Percentiles rank a stretch among this genome's conserved stretches.
Evolutionary conservation across 345 rosid species (phyloP).

Genomic region (Raphanus sativus): DNA sequence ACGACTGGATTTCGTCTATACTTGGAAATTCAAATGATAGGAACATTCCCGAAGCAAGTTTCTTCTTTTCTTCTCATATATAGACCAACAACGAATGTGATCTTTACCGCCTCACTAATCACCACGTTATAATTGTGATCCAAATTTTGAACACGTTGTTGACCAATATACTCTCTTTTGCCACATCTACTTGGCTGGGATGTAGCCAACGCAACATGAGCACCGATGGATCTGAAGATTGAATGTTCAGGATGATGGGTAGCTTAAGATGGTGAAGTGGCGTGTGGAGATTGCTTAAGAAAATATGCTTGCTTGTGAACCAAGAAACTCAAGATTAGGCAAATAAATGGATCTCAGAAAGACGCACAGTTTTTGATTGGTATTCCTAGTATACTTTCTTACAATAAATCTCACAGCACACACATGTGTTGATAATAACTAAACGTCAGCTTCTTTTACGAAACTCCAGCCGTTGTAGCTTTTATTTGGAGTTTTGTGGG

Average conservation of each 20-base stretch:
- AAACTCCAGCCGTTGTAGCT: not conserved
- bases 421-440: not conserved
- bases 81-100: not conserved
- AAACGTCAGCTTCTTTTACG: not conserved
- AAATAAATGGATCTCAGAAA: not conserved
- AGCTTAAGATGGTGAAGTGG: constrained; percentile 44
- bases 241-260: constrained; percentile 41
- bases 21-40: too few relatives aligned
- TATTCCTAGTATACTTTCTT: not conserved
- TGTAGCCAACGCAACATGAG: constrained; percentile 12
- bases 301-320: not conserved
- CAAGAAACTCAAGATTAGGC: not conserved
- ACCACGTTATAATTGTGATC: constrained; percentile 23
- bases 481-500: too few relatives aligned
- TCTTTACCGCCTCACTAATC: constrained; percentile 37
- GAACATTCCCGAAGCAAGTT: too few relatives aligned
- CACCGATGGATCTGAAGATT: constrained; percentile 40
- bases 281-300: constrained; percentile 27
- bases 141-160: constrained; percentile 20
- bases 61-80: too few relatives aligned
- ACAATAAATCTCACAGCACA: not conserved
- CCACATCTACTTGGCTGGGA: constrained; percentile 20
- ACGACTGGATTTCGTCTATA: too few relatives aligned
- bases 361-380: not conserved
- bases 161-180: constrained; percentile 41